Base-by-base conservation (phyloP, 2,329 filamentous ascomycete genomes). In the Akanthomyces dipterigenus region DNA sequence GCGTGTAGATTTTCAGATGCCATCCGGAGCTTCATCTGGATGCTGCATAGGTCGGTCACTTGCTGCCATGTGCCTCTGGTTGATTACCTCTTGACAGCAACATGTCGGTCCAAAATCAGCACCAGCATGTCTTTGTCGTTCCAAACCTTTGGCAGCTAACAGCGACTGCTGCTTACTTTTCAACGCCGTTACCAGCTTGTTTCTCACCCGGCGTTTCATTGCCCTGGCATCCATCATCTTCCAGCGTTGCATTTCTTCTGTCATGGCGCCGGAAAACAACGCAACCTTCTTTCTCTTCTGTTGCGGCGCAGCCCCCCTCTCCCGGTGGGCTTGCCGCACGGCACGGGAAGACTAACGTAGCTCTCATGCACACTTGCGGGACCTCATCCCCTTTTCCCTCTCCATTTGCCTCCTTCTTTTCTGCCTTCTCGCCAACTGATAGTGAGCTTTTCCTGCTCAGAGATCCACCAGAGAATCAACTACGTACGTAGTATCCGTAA, bases 311-410 rank as follows among this genome's bases (percentile, higher is more conserved):
- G 20, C 34, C 36, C 40, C 24, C 53, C 31, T 28, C 12, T 38
- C 28, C 9, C 12, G 31, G 43, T 57, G 54, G 54, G 42, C 55
- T 49, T 57, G 55, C 43, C 55, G 55, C 55, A 60, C 57, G 57
- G 55, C 55, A 60, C 57, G 57, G 57, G 49, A 60, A 60, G 57
- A 42, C 57, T 60, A 60, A 60, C 53, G 57, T 60, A 40, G 40
- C 46, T 38, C 38, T 38, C 14, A 53, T 53, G 57, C 57, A 57
- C 55, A 57, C 55, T 56, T 57, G 55, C 55, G 55, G 55, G 34
- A 57, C 55, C 42, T 57, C 54, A 12, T 56, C 5, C 38, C 22
- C 40, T 14, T 22, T 36, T 16, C 42, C n/a, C 28, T 40, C 40
- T 20, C n/a, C 36, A n/a, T 36, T 22, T 16, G n/a, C 28, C 22